phyloP scores from a whole-genome alignment of 768 basidiomycete genomes.

The Serendipita indica region DNA sequence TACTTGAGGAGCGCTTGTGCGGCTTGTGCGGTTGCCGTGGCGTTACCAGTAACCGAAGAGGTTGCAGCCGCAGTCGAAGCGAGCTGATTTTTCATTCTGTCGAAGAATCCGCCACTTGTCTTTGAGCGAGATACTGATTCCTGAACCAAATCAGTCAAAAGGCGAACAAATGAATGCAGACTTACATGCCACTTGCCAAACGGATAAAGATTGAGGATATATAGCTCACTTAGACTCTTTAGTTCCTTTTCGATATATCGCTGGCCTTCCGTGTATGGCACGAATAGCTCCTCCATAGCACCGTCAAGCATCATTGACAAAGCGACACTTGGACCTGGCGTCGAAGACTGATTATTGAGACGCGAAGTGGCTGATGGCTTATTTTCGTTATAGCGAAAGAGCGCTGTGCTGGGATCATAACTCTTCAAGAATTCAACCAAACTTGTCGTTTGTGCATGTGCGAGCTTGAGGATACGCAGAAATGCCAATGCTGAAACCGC shows the following conservation, averaged over 20 bases:
- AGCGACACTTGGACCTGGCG: constrained; percentile 26
- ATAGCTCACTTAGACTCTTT: constrained; percentile 66
- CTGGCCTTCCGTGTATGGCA: constrained; percentile 82
- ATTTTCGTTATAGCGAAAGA: neutral
- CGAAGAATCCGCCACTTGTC: constrained; percentile 66
- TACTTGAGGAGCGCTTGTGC: constrained; percentile 83
- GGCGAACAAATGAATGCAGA: constrained; percentile 11
- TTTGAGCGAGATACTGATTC: constrained; percentile 44
- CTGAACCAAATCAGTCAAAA: constrained; percentile 19
- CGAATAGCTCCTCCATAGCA: constrained; percentile 90
- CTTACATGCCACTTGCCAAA: constrained; percentile 87
- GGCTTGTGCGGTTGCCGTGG: constrained; percentile 61
- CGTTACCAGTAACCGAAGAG: constrained; percentile 35
- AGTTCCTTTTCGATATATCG: constrained; percentile 87
- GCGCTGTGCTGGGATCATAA: constrained; percentile 63
- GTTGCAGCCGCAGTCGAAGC: constrained; percentile 59
- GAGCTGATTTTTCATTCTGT: constrained; percentile 82
- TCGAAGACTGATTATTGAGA: constrained; percentile 24
- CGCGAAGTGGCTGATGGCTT: constrained; percentile 42
- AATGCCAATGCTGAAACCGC: constrained; percentile 79
- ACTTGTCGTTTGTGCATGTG: constrained; percentile 59
- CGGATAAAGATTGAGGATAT: constrained; percentile 47
- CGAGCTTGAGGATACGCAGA: constrained; percentile 77
- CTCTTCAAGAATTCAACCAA: constrained; percentile 85
- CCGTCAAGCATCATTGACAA: constrained; percentile 83